phyloP scores from a whole-genome alignment of 2,329 filamentous ascomycete genomes.

The Dothistroma pini region DNA sequence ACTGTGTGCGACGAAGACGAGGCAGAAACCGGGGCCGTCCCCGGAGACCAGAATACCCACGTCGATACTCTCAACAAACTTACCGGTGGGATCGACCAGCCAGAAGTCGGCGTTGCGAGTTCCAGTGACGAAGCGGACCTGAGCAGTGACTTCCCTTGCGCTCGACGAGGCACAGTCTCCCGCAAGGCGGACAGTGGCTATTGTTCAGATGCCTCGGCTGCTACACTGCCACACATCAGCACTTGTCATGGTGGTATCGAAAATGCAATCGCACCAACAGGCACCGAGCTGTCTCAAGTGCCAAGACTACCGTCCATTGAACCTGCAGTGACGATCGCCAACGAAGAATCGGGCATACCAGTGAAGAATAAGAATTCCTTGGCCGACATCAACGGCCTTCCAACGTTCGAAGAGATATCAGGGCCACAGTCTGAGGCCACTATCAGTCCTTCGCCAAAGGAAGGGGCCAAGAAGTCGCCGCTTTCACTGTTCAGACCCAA shows the following conservation, averaged over 20 bases:
- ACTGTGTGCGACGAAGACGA: slow-evolving; percentile 27
- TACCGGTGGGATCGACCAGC: slow-evolving; percentile 16
- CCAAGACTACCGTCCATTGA: not conserved
- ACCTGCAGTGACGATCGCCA: not conserved
- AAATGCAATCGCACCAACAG: not conserved
- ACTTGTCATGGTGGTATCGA: not conserved
- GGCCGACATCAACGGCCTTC: slow-evolving; percentile 14
- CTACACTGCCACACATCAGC: slow-evolving; percentile 12
- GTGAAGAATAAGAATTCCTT: slow-evolving; percentile 5
- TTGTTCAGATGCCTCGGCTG: slow-evolving; percentile 33
- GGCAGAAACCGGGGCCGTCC: slow-evolving; percentile 11
- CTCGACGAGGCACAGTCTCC: slow-evolving; percentile 3
- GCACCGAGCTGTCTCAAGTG: not conserved
- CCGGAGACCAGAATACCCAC: slow-evolving; percentile 12
- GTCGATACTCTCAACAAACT: slow-evolving; percentile 28
- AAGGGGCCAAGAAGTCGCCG: slow-evolving; percentile 13
- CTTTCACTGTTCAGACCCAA: slow-evolving; percentile 14
- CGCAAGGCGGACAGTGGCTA: slow-evolving; percentile 35
- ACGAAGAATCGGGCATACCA: not conserved
- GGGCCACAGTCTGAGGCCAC: slow-evolving; percentile 5
- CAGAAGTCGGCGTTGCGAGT: not conserved
- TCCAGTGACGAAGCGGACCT: slow-evolving; percentile 9
- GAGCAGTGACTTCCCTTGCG: not conserved
- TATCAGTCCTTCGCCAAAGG: slow-evolving; percentile 1
- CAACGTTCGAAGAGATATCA: slow-evolving; percentile 22